These are phyloP conservation scores for Coriaria nepalensis DNA, from an alignment of 306 rosid species.

Conservation along the genomic window DNA sequence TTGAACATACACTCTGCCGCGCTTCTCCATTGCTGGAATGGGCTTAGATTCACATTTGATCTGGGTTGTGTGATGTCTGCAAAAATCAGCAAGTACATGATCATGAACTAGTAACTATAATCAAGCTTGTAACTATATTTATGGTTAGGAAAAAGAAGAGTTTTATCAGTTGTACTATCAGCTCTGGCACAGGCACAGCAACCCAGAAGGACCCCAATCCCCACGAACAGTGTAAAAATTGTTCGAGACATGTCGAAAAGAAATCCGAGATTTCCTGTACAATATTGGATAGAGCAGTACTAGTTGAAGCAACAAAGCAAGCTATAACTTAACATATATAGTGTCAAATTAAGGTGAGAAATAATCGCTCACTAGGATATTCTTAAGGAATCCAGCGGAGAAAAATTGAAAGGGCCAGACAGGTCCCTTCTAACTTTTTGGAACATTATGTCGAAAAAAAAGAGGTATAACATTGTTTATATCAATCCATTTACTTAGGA, in stretches of 20 bases:
- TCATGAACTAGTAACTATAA: neutral
- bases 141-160: too few species aligned
- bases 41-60: constrained; percentile 4
- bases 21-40: constrained; percentile 10
- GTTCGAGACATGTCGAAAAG: too few species aligned
- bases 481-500: too few species aligned
- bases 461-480: neutral
- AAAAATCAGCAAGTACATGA: neutral
- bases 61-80: constrained; percentile 8
- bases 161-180: too few species aligned
- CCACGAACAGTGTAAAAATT: too few species aligned
- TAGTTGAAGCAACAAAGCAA: too few species aligned
- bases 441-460: neutral
- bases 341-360: too few species aligned
- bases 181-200: too few species aligned
- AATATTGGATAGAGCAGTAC: too few species aligned
- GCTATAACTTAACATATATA: too few species aligned
- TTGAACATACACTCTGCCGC: constrained; percentile 13
- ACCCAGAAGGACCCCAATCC: too few species aligned
- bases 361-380: neutral
- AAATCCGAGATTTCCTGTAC: too few species aligned
- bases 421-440: neutral
- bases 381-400: neutral
- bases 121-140: neutral
- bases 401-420: neutral